Conservation (phyloP, 306 rosid genomes). For the Cicer judaicum region DNA sequence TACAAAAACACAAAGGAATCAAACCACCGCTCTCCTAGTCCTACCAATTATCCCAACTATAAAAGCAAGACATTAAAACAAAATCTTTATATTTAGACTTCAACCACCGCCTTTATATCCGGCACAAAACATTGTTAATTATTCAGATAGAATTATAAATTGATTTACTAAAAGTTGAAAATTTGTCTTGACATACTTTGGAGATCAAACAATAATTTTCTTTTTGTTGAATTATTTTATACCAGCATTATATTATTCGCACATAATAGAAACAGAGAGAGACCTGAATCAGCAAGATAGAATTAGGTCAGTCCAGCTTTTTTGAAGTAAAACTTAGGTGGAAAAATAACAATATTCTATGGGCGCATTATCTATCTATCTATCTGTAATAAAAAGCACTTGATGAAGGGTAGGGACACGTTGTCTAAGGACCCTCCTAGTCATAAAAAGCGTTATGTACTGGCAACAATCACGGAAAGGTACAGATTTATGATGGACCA, state of each 20-base stretch:
- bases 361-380: constrained; percentile 35
- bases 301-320: constrained; percentile 8
- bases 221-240: not conserved
- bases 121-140: too few relatives aligned
- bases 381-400: constrained; percentile 28
- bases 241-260: not conserved
- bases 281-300: constrained; percentile 17
- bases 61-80: too few relatives aligned
- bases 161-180: too few relatives aligned
- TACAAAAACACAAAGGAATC: too few relatives aligned
- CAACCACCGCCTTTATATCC: too few relatives aligned
- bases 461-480: constrained; percentile 57
- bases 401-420: constrained; percentile 35
- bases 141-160: too few relatives aligned
- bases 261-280: constrained; percentile 1
- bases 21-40: too few relatives aligned
- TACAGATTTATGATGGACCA: constrained; percentile 44
- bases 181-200: too few relatives aligned
- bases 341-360: not conserved
- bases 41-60: too few relatives aligned
- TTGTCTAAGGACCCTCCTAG: constrained; percentile 33
- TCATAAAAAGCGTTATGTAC: constrained; percentile 37
- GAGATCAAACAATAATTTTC: not conserved
- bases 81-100: too few relatives aligned
- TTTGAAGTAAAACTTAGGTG: constrained; percentile 13